These are phyloP conservation scores for Lonicera japonica DNA, from an alignment of 129 eudicot genomes.

Conservation along the genomic window DNA sequence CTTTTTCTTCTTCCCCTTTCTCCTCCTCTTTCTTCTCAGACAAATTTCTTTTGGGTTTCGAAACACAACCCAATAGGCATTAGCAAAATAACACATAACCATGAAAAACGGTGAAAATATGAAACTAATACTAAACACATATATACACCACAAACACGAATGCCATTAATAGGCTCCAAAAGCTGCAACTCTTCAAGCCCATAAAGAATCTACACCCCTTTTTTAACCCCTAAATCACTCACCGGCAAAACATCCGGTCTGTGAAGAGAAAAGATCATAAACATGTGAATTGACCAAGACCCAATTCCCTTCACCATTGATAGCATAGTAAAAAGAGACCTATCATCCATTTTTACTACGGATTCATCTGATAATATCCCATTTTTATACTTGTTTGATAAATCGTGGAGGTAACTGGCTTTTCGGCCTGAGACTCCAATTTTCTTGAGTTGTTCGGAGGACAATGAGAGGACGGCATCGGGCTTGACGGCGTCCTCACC, in stretches of 20 bases:
- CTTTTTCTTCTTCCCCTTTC: no score
- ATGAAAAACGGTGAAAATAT: no score
- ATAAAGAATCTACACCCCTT: slow-evolving; percentile 74
- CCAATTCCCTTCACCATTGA: slow-evolving; percentile 99
- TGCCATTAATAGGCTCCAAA: slow-evolving; percentile 77
- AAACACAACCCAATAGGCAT: no score
- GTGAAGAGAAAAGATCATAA: slow-evolving; percentile 90
- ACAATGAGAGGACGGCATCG: slow-evolving; percentile 47
- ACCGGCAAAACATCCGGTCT: no score
- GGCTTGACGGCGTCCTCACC: slow-evolving; percentile 61
- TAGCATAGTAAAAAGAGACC: no score
- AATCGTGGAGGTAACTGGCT: no score
- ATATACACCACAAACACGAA: neutral
- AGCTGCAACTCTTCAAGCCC: slow-evolving; percentile 85
- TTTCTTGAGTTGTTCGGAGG: slow-evolving; percentile 66
- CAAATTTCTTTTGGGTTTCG: no score
- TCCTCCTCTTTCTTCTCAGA: no score
- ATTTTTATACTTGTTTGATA: no score
- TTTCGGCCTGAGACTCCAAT: slow-evolving; percentile 83
- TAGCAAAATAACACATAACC: no score
- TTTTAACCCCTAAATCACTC: slow-evolving; percentile 86
- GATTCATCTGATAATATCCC: no score
- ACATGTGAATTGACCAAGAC: slow-evolving; percentile 97
- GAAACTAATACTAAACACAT: neutral
- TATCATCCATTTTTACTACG: no score